Conservation (phyloP, 495 filamentous ascomycete species). For the Darksidea phi region DNA sequence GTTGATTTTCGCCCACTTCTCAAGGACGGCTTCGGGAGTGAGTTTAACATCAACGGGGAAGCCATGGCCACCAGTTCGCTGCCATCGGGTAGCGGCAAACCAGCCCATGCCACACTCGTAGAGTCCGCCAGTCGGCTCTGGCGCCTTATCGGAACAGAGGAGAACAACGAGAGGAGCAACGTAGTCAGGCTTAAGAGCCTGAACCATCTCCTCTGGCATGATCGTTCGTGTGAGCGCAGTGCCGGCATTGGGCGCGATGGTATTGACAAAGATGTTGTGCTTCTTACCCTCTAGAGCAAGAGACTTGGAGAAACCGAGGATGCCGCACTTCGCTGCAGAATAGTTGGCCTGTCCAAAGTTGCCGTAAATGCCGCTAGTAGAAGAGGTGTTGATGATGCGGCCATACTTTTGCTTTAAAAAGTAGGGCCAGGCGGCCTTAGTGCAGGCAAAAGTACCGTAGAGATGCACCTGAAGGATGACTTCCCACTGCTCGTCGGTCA, state of each 20-base stretch:
- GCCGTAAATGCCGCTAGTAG: constrained; percentile 95
- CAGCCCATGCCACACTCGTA: constrained; percentile 97
- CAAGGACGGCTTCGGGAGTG: constrained; percentile 80
- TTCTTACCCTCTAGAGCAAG: constrained; percentile 91
- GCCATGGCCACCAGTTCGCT: constrained; percentile 83
- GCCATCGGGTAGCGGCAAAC: constrained; percentile 90
- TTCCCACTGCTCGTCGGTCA: constrained; percentile 94
- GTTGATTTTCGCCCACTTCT: constrained; percentile 74
- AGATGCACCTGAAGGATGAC: constrained; percentile 90
- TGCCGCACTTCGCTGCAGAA: constrained; percentile 90
- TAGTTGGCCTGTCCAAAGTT: constrained; percentile 99
- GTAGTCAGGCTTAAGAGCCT: constrained; percentile 99
- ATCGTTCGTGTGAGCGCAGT: constrained; percentile 94
- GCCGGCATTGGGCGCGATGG: constrained; percentile 95
- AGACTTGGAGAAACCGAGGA: constrained; percentile 90
- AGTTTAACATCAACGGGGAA: constrained; percentile 89
- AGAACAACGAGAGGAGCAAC: constrained; percentile 90
- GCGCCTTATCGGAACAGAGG: constrained; percentile 84
- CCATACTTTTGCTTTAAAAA: constrained; percentile 99
- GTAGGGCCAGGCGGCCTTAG: constrained; percentile 97
- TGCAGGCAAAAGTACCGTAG: constrained; percentile 92
- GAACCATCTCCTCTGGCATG: constrained; percentile 95
- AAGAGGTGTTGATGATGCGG: constrained; percentile 93
- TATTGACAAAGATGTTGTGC: constrained; percentile 99
- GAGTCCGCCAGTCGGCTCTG: constrained; percentile 83